Evolutionary conservation across 176 grass and related monocot genomes (phyloP).

Genomic region (Areca catechu): DNA sequence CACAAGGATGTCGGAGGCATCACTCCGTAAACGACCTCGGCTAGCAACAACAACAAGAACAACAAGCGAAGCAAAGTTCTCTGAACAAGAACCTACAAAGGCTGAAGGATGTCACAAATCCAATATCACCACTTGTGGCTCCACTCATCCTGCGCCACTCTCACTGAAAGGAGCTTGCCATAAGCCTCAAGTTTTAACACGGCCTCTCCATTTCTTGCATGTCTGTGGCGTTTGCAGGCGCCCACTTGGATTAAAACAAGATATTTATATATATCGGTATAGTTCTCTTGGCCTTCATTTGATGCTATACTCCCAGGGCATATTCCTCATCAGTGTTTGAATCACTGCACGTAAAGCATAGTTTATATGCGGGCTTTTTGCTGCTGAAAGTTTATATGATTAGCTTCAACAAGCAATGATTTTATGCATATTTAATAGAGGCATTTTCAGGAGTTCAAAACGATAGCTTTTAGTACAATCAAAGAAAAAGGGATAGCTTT

Average conservation of each 20-base stretch:
- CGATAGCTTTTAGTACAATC: too few species aligned
- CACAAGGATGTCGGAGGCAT: constrained; percentile 13
- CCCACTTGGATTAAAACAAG: constrained; percentile 19
- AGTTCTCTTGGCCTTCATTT: constrained; percentile 1
- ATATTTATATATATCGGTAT: constrained; percentile 36
- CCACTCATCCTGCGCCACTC: too few species aligned
- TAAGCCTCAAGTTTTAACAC: constrained; percentile 10
- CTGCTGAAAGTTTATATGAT: too few species aligned
- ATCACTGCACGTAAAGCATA: too few species aligned
- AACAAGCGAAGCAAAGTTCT: constrained; percentile 18
- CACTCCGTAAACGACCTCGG: constrained; percentile 8
- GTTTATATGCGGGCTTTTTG: too few species aligned
- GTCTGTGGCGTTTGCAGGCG: constrained; percentile 19
- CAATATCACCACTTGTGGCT: not conserved
- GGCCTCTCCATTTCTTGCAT: constrained; percentile 25
- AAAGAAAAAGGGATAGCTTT: too few species aligned
- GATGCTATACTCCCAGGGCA: not conserved
- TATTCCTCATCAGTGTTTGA: too few species aligned
- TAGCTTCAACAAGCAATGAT: too few species aligned
- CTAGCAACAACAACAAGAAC: constrained; percentile 12
- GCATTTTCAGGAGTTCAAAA: too few species aligned
- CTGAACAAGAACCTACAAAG: not conserved
- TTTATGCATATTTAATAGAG: too few species aligned
- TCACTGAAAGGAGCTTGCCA: too few species aligned
- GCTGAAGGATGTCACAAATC: not conserved